These are phyloP conservation scores for Phialophora tarda DNA, from an alignment of 2,329 filamentous ascomycete species.

Conservation along the genomic window DNA sequence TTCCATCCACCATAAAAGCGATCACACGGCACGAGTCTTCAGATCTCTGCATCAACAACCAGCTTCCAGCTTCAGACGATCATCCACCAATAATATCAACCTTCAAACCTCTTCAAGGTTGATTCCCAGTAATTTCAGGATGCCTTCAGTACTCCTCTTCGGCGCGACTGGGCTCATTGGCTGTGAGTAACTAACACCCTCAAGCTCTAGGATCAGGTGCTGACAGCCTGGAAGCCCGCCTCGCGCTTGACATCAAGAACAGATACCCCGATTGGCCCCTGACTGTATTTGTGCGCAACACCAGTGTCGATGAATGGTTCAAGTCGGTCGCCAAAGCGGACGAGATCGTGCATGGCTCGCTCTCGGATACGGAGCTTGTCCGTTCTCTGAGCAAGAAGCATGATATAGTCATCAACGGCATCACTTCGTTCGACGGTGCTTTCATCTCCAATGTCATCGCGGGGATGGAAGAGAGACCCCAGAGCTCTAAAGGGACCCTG, in stretches of 20 bases:
- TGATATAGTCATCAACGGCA: constrained; percentile 32
- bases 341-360: constrained; percentile 28
- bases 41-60: background rate
- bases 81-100: background rate
- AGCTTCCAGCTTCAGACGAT: background rate
- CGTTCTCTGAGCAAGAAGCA: constrained; percentile 29
- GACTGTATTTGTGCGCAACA: constrained; percentile 24
- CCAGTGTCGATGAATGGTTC: constrained; percentile 25
- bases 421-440: constrained; percentile 26
- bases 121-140: background rate
- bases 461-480: constrained; percentile 29
- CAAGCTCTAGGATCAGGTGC: background rate
- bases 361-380: constrained; percentile 26
- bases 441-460: constrained; percentile 25
- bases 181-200: constrained; percentile 10
- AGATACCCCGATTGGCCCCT: constrained; percentile 25
- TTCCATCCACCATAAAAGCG: background rate
- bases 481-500: constrained; percentile 25
- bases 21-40: background rate
- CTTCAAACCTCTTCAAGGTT: background rate
- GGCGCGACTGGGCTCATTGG: constrained; percentile 29
- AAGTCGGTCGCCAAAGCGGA: constrained; percentile 18
- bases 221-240: constrained; percentile 18
- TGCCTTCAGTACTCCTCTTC: constrained; percentile 28
- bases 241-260: constrained; percentile 23